Evolutionary conservation across 495 filamentous ascomycete genomes (phyloP).

Genomic region (Tetracladium marchalianum): DNA sequence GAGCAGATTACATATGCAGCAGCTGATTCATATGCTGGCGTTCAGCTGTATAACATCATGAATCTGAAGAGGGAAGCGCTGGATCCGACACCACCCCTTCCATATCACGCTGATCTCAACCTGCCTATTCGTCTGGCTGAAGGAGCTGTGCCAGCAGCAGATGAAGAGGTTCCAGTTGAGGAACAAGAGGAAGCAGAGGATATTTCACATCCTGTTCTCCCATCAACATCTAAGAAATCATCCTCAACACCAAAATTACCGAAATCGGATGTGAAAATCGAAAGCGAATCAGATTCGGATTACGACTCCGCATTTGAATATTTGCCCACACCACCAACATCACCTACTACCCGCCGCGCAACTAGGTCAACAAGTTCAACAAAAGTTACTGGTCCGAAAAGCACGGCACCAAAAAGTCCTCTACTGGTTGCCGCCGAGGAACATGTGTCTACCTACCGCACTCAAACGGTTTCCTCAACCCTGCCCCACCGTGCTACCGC

Average conservation of each 20-base stretch:
- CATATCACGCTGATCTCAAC: constrained; percentile 54
- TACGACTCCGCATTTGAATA: no score
- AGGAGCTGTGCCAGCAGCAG: constrained; percentile 17
- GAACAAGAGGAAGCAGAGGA: constrained; percentile 13
- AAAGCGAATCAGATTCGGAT: no score
- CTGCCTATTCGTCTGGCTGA: constrained; percentile 45
- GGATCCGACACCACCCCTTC: constrained; percentile 58
- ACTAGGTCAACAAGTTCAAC: no score
- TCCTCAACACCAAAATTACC: no score
- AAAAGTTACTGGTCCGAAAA: no score
- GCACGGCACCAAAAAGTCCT: background rate
- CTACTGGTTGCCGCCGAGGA: background rate
- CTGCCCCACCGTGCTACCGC: constrained; percentile 5
- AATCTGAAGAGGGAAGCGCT: constrained; percentile 55
- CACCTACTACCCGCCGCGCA: no score
- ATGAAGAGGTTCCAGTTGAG: constrained; percentile 23
- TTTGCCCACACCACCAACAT: no score
- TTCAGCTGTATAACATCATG: constrained; percentile 61
- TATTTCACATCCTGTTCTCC: background rate
- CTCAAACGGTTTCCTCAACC: background rate
- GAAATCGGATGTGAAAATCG: no score
- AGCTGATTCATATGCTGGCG: constrained; percentile 69
- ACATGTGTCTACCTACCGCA: background rate
- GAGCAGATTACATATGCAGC: constrained; percentile 76
- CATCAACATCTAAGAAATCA: no score